These are phyloP conservation scores for Neurospora cerealis DNA, from an alignment of 495 filamentous ascomycete species.

Conservation along the genomic window DNA sequence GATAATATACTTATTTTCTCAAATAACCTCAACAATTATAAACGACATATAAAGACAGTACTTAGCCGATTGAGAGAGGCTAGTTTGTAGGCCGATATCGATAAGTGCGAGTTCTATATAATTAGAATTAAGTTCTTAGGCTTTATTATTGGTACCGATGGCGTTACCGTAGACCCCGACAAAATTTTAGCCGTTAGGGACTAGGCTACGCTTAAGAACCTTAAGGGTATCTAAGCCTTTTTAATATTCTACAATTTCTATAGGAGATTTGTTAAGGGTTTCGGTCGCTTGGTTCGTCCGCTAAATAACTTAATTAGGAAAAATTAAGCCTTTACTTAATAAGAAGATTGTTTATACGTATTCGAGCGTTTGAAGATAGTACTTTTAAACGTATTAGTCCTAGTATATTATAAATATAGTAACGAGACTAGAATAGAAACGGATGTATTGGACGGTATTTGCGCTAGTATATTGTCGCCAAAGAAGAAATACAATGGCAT, in stretches of 20 bases:
- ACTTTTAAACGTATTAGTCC: neutral
- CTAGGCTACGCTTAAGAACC: neutral
- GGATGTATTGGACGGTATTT: too few species aligned
- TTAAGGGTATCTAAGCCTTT: constrained; percentile 1
- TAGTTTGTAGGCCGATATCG: constrained; percentile 15
- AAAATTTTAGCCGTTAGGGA: neutral
- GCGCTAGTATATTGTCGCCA: too few species aligned
- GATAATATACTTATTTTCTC: constrained; percentile 3
- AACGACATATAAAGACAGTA: constrained; percentile 1
- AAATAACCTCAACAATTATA: neutral
- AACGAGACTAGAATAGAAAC: neutral
- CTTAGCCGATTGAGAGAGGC: constrained; percentile 5
- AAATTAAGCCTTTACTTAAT: neutral
- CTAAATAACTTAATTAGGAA: constrained; percentile 1
- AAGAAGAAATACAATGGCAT: too few species aligned
- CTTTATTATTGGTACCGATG: constrained; percentile 11
- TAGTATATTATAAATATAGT: neutral
- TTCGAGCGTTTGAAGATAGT: too few species aligned
- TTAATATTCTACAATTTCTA: constrained; percentile 6
- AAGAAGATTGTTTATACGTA: too few species aligned
- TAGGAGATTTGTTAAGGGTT: constrained; percentile 1
- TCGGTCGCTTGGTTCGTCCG: neutral
- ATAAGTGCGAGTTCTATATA: constrained; percentile 20
- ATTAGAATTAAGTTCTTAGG: constrained; percentile 15
- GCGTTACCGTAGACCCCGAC: neutral